phyloP scores from a whole-genome alignment of 2,329 filamentous ascomycete genomes.

The Cladosporium sp. region DNA sequence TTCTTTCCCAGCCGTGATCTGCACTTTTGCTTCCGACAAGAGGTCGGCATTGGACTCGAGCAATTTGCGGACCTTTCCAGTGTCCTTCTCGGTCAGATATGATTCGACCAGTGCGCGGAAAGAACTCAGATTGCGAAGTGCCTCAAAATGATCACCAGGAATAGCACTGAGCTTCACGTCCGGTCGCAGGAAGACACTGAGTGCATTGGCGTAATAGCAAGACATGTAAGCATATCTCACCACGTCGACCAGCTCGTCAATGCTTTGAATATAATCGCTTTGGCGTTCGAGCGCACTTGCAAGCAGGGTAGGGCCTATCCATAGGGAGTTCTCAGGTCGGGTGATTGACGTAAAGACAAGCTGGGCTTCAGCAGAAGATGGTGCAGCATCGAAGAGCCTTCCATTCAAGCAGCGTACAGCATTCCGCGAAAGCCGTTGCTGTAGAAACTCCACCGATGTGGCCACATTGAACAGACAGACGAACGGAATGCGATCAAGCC shows the following conservation, averaged over 20 bases:
- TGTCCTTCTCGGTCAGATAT: constrained; percentile 27
- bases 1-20: constrained; percentile 33
- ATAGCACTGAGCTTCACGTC: constrained; percentile 37
- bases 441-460: constrained; percentile 75
- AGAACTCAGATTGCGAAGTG: constrained; percentile 64
- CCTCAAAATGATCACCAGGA: constrained; percentile 60
- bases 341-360: constrained; percentile 66
- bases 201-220: constrained; percentile 74
- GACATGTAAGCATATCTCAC: constrained; percentile 77
- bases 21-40: constrained; percentile 38
- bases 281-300: constrained; percentile 66
- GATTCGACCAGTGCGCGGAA: constrained; percentile 48
- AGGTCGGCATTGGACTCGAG: constrained; percentile 60
- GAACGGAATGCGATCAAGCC: constrained; percentile 73
- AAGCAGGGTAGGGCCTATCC: constrained; percentile 61
- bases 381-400: constrained; percentile 71
- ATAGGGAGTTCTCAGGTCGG: constrained; percentile 52
- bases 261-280: constrained; percentile 70
- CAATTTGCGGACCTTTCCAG: constrained; percentile 43
- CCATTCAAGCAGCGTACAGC: constrained; percentile 65
- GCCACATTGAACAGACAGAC: constrained; percentile 74
- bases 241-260: constrained; percentile 62
- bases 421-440: constrained; percentile 66
- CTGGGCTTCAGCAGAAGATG: constrained; percentile 67
- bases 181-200: constrained; percentile 58